Evolutionary conservation across 768 basidiomycete genomes (phyloP), one percentile per base, ranked within the genome.

Genomic region (Tricholoma matsutake): DNA sequence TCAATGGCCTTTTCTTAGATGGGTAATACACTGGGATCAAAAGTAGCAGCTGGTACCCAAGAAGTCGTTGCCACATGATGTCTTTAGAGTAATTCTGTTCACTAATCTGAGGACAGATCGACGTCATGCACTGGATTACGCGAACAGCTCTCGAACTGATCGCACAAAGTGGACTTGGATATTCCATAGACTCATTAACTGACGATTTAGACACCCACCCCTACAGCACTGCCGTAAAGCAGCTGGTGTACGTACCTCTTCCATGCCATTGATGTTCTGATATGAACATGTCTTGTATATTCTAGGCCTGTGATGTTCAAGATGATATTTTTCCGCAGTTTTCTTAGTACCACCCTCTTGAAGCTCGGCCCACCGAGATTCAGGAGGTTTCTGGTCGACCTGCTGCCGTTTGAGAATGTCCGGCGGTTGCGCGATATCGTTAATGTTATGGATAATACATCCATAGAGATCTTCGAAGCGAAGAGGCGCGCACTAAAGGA

Each of bases 71-170:
- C 1, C 10, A 32, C 1, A 7, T 61, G 32, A 13, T 22, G 6
- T 29, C 37, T 25, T n/a, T 6, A 2, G 18, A 18, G 22, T 25
- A 22, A 45, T 52, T n/a, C 29, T 25, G 13, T 22, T 11, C 9
- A 14, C n/a, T 39, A 29, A 39, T 28, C 14, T 35, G 2, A 11
- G 13, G 32, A 2, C 32, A 68, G 67, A 60, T 68, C 18, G 67
- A 68, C 54, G 53, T 68, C 7, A 53, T 66, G 13, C 67, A 62
- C 22, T 68, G 67, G 65, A 68, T 66, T 61, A 37, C 43, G 18
- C 62, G 65, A 35, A 63, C 65, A 47, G 61, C 65, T 41, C 62
- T 66, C 2, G 65, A 68, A 55, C 61, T 68, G 61, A 64, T 68
- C 6, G 63, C 65, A 8, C 65, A 64, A 41, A 64, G 65, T 9